Percentiles rank a stretch among this genome's conserved stretches.
phyloP scores from a whole-genome alignment of 116 monocot genomes.

The Cymodocea nodosa region DNA sequence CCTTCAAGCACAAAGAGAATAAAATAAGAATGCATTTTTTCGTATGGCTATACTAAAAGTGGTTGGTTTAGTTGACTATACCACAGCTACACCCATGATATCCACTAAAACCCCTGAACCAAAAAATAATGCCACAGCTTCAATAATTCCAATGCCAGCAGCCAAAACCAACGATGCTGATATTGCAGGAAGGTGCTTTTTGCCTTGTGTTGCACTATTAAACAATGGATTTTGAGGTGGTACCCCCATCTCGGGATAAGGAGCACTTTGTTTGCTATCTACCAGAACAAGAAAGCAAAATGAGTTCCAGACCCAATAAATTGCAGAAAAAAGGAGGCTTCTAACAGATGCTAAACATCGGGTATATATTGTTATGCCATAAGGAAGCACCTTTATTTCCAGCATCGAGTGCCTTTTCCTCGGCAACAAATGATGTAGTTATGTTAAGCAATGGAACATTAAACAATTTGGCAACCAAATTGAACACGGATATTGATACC shows the following conservation, averaged over 20 bases:
- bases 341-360: no score
- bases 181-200: slow-evolving; percentile 67
- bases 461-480: slow-evolving; percentile 84
- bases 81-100: slow-evolving; percentile 74
- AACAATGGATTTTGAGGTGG: slow-evolving; percentile 1
- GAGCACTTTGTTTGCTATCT: slow-evolving; percentile 7
- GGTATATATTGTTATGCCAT: not conserved
- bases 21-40: not conserved
- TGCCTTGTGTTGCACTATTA: slow-evolving; percentile 12
- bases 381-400: not conserved
- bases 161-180: slow-evolving; percentile 82
- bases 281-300: not conserved
- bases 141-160: slow-evolving; percentile 63
- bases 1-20: not conserved
- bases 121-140: slow-evolving; percentile 41
- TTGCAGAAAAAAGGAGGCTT: no score
- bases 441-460: slow-evolving; percentile 87
- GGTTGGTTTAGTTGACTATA: slow-evolving; percentile 10
- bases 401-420: slow-evolving; percentile 53
- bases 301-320: not conserved
- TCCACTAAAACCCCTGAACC: slow-evolving; percentile 64
- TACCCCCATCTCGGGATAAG: slow-evolving; percentile 7
- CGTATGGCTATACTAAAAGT: not conserved
- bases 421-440: slow-evolving; percentile 97
- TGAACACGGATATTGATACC: slow-evolving; percentile 83